These are phyloP conservation scores for Scleromitrula shiraiana DNA, from an alignment of 2,329 filamentous ascomycete genomes.

Conservation along the genomic window DNA sequence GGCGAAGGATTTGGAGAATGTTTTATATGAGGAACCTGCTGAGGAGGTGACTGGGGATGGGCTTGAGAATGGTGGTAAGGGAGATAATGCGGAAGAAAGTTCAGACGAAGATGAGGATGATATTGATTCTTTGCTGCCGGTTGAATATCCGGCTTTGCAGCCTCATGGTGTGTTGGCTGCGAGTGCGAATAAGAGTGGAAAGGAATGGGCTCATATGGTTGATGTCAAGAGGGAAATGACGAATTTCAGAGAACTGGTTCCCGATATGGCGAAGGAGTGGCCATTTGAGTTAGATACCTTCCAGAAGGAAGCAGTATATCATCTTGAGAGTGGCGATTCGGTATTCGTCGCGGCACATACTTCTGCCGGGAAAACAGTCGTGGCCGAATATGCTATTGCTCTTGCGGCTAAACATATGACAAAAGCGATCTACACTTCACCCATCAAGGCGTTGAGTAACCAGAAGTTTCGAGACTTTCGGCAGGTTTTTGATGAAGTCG, in stretches of 20 bases:
- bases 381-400: slow-evolving; percentile 96
- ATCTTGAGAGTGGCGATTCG: slow-evolving; percentile 91
- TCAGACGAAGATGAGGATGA: slow-evolving; percentile 43
- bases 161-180: slow-evolving; percentile 72
- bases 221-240: slow-evolving; percentile 87
- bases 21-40: slow-evolving; percentile 7
- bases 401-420: slow-evolving; percentile 98
- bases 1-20: slow-evolving; percentile 24
- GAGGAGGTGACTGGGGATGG: slow-evolving; percentile 22
- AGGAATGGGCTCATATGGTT: slow-evolving; percentile 97
- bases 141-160: slow-evolving; percentile 88
- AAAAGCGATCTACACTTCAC: slow-evolving; percentile 97
- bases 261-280: slow-evolving; percentile 93
- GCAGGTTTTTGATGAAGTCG: slow-evolving; percentile 85
- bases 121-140: slow-evolving; percentile 79
- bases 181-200: slow-evolving; percentile 63
- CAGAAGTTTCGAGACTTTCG: slow-evolving; percentile 98
- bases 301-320: slow-evolving; percentile 97
- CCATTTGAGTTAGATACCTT: slow-evolving; percentile 97
- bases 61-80: slow-evolving; percentile 24
- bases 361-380: slow-evolving; percentile 95
- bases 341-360: slow-evolving; percentile 98
- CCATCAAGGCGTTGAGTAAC: slow-evolving; percentile 96
- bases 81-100: slow-evolving; percentile 29
- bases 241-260: slow-evolving; percentile 91